Evolutionary conservation across 2,329 filamentous ascomycete genomes (phyloP).

Genomic region (Neopestalotiopsis sp.): DNA sequence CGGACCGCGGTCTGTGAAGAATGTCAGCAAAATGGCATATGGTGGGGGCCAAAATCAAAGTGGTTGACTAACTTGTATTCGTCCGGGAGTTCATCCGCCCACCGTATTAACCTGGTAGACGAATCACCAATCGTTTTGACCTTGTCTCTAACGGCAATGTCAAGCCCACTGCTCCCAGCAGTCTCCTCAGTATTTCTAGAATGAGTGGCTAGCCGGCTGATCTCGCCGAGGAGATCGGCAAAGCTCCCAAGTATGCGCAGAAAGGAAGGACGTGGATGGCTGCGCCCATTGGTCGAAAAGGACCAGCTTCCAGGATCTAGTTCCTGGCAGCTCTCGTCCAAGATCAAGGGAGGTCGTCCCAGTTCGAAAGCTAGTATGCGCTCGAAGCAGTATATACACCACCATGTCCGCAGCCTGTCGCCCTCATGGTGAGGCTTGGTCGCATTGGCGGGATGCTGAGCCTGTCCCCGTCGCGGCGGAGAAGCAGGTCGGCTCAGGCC

Average conservation of each 20-base stretch:
- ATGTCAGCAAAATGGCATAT: not conserved
- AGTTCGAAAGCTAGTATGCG: slow-evolving; percentile 23
- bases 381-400: slow-evolving; percentile 22
- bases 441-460: not conserved
- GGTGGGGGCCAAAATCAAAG: not conserved
- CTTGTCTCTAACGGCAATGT: slow-evolving; percentile 19
- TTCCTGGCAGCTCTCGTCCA: slow-evolving; percentile 16
- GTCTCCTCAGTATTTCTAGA: slow-evolving; percentile 16
- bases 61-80: slow-evolving; percentile 1
- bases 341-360: slow-evolving; percentile 15
- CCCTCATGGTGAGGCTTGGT: slow-evolving; percentile 11
- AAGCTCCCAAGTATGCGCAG: not conserved
- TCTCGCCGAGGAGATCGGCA: slow-evolving; percentile 12
- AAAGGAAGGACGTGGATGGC: slow-evolving; percentile 3
- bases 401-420: slow-evolving; percentile 18
- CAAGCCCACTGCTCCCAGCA: slow-evolving; percentile 7
- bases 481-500: slow-evolving; percentile 14
- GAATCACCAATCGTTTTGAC: slow-evolving; percentile 19
- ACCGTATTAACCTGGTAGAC: slow-evolving; percentile 14
- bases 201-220: slow-evolving; percentile 6
- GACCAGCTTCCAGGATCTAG: slow-evolving; percentile 15
- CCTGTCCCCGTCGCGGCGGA: not conserved
- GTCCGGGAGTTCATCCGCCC: slow-evolving; percentile 17
- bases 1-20: slow-evolving; percentile 11
- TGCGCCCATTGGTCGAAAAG: slow-evolving; percentile 12